Evolutionary conservation across 306 rosid species (phyloP), one percentile per base, ranked within the genome.

Genomic region (Begonia peltatifolia): DNA sequence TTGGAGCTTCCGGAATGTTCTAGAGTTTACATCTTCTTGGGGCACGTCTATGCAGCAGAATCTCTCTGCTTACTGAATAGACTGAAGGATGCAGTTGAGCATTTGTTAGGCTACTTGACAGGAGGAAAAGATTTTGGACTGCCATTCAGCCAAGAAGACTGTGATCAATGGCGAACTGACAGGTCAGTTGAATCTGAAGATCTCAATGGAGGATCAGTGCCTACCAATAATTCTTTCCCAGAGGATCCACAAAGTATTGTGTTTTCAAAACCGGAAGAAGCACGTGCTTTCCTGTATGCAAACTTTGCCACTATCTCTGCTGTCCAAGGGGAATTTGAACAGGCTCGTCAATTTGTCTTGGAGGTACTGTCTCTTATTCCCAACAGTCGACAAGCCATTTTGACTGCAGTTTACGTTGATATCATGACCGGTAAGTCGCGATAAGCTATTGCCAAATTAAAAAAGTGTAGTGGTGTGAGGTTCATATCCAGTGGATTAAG

Each of bases 221-320:
- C 79, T 11, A 6, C 35, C 35, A 30, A 30, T 5, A 30, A 7
- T 30, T 30, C 38, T 5, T 30, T 7, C 8, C 38, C 38, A 30
- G 86, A 83, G 53, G 74, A 68, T 14, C 15, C 70, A 0, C 77
- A 68, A 61, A 67, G 74, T 50, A 49, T 71, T 36, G 74, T 48
- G 60, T 81, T 83, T 76, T 82, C 81, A 64, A 83, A 82, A 66
- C 99, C 99, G 18, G 99, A 83, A 75, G 96, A 83, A 56, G 96
- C 96, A 13, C 86, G 58, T 3, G 88, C 83, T 30, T 59, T 79
- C 42, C 73, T 92, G 58, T 87, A 71, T 49, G 74, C 80, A 68
- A 92, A 92, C 62, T 92, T 92, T 66, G 96, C 99, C 35, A 76
- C 66, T 23, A 61, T 81, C 63, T 77, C 75, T 5, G 96, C 96